phyloP scores from a whole-genome alignment of 2,329 filamentous ascomycete species.

The Pseudogymnoascus sp. region DNA sequence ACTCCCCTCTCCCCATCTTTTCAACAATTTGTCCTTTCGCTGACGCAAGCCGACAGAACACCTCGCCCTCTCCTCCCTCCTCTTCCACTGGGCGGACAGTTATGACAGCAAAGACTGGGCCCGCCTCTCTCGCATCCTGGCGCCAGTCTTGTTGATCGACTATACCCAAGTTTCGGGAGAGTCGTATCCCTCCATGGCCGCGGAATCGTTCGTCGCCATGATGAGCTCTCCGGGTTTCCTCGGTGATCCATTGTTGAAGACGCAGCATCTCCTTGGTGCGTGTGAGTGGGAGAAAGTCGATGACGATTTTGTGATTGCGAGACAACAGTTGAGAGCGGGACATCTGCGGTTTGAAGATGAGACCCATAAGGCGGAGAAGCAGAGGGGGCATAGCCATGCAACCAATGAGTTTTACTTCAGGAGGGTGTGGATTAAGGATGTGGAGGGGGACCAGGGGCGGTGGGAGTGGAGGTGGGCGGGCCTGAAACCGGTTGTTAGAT shows the following conservation, averaged over 20 bases:
- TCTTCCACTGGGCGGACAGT: slow-evolving; percentile 56
- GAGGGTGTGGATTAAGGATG: slow-evolving; percentile 13
- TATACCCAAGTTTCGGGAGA: slow-evolving; percentile 57
- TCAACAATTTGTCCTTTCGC: neutral
- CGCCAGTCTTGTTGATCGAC: slow-evolving; percentile 53
- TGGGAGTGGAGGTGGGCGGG: slow-evolving; percentile 24
- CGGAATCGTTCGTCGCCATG: slow-evolving; percentile 53
- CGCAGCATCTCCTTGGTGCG: slow-evolving; percentile 56
- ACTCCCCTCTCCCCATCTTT: neutral
- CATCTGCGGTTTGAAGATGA: slow-evolving; percentile 39
- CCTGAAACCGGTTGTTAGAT: slow-evolving; percentile 22
- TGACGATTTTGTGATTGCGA: slow-evolving; percentile 49
- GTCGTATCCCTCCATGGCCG: slow-evolving; percentile 52
- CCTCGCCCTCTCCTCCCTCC: slow-evolving; percentile 39
- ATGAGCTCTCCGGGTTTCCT: slow-evolving; percentile 47
- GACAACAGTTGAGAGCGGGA: slow-evolving; percentile 52
- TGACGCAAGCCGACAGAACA: slow-evolving; percentile 32
- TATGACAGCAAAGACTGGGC: slow-evolving; percentile 60
- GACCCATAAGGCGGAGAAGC: slow-evolving; percentile 16
- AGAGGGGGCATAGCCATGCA: slow-evolving; percentile 22
- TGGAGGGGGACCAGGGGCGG: slow-evolving; percentile 14
- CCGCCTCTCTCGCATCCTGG: slow-evolving; percentile 50
- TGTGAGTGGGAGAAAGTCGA: slow-evolving; percentile 49
- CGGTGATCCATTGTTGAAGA: slow-evolving; percentile 52
- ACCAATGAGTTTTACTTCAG: slow-evolving; percentile 23